Base-by-base conservation (phyloP, 306 rosid species). In the Clitoria ternatea region DNA sequence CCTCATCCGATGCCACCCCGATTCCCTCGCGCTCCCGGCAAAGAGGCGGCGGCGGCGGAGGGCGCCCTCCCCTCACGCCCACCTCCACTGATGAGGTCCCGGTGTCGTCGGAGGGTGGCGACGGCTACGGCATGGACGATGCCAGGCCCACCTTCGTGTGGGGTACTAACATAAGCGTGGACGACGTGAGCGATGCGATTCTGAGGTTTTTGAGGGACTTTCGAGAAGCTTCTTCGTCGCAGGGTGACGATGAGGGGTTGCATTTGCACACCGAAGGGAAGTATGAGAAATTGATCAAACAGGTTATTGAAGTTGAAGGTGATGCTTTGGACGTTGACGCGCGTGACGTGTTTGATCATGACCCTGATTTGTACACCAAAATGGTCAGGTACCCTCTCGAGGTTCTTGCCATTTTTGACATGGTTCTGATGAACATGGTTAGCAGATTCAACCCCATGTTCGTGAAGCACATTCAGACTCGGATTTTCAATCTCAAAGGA, bases 151-250 rank as follows among this genome's bases (percentile, higher is more conserved):
- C 97, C 22, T 89, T 44, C 17, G 99, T 94, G 0, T 94, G 99
- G 99, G 97, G 99, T 2, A 91, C 99, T 8, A 91, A 86, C 37
- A 91, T 94, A n/a, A 91, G 99, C 74, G 99, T 94, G 0, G 92
- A 94, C 23, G 99, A 94, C 33, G 99, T 94, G 2, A 89, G 91
- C 39, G 87, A 83, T 9, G 97, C 97, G 56, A 91, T 91, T 48
- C 73, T 76, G 48, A 83, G 97, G 81, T 94, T 94, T 43, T 9
- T 94, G 70, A 91, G 85, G 84, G 84, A 91, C 54, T 94, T 89
- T 52, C 80, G 96, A 18, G 91, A 84, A 27, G 32, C 53, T 4
- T 64, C 85, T 44, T 68, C 88, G 17, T 74, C 88, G 29, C 84
- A 53, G 88, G 85, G 37, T 3, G 96, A 84, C 20, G 56, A 12